Base-by-base conservation (phyloP, 768 basidiomycete genomes). In the Piloderma croceum region DNA sequence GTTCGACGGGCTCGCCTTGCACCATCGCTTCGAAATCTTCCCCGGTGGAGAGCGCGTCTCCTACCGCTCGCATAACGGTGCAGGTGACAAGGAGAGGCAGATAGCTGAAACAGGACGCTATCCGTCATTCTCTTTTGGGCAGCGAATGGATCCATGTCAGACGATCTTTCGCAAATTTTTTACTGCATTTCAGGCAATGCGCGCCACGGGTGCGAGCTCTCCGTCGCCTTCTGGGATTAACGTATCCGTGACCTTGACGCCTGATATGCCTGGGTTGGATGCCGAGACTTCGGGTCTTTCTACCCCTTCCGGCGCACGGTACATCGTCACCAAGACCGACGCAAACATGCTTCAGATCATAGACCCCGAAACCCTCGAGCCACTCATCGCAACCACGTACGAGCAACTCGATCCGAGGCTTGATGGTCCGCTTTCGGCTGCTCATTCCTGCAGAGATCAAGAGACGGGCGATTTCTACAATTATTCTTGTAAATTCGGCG, bases 1-100 rank as follows among this genome's bases (percentile, higher is more conserved):
- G 68, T 69, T 69, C 39, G 67, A 69, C 37, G 68, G 68, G 20
- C 59, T 69, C 34, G 57, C 61, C 13, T 56, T 63, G 45, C 60
- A 60, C 47, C 65, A 69, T 43, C 60, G 62, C 36, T 68, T 69
- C 50, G 59, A 65, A 41, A 65, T 69, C 49, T 46, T 51, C 20
- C 48, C 56, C 0, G 51, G 41, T 15, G 54, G 51, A 5, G 5
- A n/a, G n/a, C 58, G 50, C 1, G 62, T 68, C 22, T 39, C 55
- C 22, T 69, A 69, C 47, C 57, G 56, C 27, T 65, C 59, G 23
- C 64, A 59, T 43, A 51, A 49, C 9, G 56, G 58, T 13, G 42
- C 54, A 11, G 58, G 58, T 23, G 55, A 52, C 1, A 51, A 61
- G 36, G 58, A 67, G 31, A 37, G 42, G 12, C 49, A 52, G 7